Conservation (phyloP, 257 asterid species). For the Marsdenia floribunda region DNA sequence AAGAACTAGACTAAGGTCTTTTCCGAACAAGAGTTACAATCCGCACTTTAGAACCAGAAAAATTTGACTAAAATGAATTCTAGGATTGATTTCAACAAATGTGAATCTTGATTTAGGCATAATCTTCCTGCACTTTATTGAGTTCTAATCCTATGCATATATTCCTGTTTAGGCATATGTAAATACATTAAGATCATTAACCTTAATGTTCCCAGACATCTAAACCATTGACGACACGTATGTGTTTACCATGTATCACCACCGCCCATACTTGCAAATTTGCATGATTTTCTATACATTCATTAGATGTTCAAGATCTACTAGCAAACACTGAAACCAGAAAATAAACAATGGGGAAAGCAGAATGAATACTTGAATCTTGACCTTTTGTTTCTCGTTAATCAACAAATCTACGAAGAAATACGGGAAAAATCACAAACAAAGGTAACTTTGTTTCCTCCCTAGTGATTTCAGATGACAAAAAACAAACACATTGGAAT, state of each 20-base stretch:
- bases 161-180: neutral
- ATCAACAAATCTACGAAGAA: constrained; percentile 8
- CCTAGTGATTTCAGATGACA: too few relatives aligned
- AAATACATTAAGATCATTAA: neutral
- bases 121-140: neutral
- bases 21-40: too few relatives aligned
- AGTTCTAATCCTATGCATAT: neutral
- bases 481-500: neutral
- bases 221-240: neutral
- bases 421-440: neutral
- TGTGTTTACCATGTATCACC: neutral
- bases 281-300: neutral
- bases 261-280: too few relatives aligned
- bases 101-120: neutral
- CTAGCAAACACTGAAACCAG: neutral
- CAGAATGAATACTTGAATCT: constrained; percentile 15
- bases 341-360: neutral
- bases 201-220: neutral
- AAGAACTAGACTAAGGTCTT: too few relatives aligned
- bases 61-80: neutral
- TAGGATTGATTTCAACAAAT: neutral
- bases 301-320: neutral
- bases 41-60: too few relatives aligned
- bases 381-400: neutral
- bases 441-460: too few relatives aligned